phyloP scores from a whole-genome alignment of 441 rosid species.

The Geranium incanum region DNA sequence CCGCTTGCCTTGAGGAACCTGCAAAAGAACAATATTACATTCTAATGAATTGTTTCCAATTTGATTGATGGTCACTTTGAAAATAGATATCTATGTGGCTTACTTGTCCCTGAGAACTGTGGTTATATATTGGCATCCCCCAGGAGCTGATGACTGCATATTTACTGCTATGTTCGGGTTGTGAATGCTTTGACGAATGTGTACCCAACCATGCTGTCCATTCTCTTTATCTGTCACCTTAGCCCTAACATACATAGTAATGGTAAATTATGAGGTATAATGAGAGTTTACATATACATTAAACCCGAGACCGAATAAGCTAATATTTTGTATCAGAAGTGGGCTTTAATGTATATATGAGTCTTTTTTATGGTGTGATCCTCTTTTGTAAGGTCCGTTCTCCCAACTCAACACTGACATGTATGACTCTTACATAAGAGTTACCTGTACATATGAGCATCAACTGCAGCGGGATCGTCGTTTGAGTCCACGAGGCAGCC shows the following conservation, averaged over 20 bases:
- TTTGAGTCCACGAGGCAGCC: conserved; percentile 84
- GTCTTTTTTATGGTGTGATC: no score
- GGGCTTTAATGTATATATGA: no score
- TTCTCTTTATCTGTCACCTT: conserved; percentile 44
- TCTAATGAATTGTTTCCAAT: background rate
- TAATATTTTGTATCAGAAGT: no score
- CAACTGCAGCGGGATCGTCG: conserved; percentile 60
- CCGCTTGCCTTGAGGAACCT: conserved; percentile 62
- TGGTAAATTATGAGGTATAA: no score
- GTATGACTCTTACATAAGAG: background rate
- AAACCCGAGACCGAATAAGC: no score
- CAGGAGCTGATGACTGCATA: conserved; percentile 60
- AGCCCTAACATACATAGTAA: conserved; percentile 37
- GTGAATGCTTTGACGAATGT: conserved; percentile 84
- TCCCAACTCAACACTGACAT: background rate
- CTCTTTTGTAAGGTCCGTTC: no score
- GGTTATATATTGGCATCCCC: conserved; percentile 56
- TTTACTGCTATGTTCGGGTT: conserved; percentile 78
- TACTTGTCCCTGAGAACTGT: conserved; percentile 49
- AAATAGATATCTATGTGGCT: background rate
- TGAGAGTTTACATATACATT: no score
- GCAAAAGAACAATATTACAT: conserved; percentile 13
- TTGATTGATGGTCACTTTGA: background rate
- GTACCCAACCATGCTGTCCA: conserved; percentile 74
- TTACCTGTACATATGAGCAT: conserved; percentile 92